Evolutionary conservation across 306 rosid species (phyloP).

Genomic region (Quillaja saponaria): DNA sequence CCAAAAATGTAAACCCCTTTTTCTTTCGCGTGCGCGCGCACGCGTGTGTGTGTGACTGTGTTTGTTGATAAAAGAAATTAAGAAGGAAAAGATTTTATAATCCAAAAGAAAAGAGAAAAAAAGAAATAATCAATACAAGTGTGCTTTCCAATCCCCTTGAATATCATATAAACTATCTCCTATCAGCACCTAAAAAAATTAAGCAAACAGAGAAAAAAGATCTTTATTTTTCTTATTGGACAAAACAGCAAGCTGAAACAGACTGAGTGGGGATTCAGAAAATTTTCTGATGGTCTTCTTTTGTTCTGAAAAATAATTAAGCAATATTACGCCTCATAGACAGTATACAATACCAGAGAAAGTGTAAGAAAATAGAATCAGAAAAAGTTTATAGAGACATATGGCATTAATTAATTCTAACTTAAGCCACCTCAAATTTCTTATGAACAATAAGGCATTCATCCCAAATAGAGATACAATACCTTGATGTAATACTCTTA

Average conservation of each 20-base stretch:
- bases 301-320: not conserved
- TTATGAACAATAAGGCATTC: not conserved
- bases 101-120: too few species aligned
- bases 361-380: not conserved
- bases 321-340: too few species aligned
- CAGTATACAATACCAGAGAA: not conserved
- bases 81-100: too few species aligned
- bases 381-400: not conserved
- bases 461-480: slow-evolving; percentile 26
- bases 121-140: too few species aligned
- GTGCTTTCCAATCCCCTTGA: too few species aligned
- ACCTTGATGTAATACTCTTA: slow-evolving; percentile 70
- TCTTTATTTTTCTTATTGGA: not conserved
- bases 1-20: too few species aligned
- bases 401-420: not conserved
- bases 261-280: not conserved
- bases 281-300: not conserved
- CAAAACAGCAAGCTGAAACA: not conserved
- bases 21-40: too few species aligned
- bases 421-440: slow-evolving; percentile 6
- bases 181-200: too few species aligned
- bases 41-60: too few species aligned
- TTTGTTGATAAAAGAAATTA: too few species aligned
- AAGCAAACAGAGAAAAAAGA: not conserved
- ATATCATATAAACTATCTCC: too few species aligned